Conservation (phyloP, 106 monocot genomes). For the Narthecium ossifragum region DNA sequence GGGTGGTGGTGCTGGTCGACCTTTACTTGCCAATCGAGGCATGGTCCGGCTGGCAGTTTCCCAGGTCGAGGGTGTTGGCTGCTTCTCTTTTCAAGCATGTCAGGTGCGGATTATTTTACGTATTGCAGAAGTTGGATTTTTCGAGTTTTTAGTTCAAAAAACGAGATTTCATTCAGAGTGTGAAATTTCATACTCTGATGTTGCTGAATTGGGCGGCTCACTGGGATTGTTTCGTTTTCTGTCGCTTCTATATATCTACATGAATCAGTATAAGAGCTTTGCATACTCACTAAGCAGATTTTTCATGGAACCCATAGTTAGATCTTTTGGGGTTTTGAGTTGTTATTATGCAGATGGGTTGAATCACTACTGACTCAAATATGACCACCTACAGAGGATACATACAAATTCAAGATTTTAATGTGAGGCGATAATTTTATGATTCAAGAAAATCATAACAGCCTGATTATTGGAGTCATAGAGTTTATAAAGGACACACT, state of each 20-base stretch:
- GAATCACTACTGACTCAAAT: too few species aligned
- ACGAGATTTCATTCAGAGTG: neutral
- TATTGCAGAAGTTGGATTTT: too few species aligned
- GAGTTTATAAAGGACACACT: too few species aligned
- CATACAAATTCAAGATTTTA: too few species aligned
- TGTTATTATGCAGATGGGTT: too few species aligned
- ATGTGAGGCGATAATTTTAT: too few species aligned
- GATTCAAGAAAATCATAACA: too few species aligned
- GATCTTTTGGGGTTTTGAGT: too few species aligned
- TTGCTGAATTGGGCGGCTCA: neutral
- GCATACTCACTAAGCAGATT: neutral
- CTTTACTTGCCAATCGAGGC: conserved; percentile 64
- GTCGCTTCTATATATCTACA: neutral
- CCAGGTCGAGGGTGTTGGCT: conserved; percentile 28
- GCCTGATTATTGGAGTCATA: too few species aligned
- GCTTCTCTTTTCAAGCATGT: conserved; percentile 79
- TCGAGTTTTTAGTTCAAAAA: too few species aligned
- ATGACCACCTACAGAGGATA: too few species aligned
- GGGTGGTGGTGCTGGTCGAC: conserved; percentile 69
- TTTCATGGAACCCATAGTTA: too few species aligned
- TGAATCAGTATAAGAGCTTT: neutral
- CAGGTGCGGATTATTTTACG: conserved; percentile 57
- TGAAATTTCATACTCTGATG: neutral
- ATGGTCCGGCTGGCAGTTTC: conserved; percentile 95
- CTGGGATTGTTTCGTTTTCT: neutral